Evolutionary conservation across 371 early-diverging fungal genomes (phyloP).

Genomic region (Syncephalastrum monosporum): DNA sequence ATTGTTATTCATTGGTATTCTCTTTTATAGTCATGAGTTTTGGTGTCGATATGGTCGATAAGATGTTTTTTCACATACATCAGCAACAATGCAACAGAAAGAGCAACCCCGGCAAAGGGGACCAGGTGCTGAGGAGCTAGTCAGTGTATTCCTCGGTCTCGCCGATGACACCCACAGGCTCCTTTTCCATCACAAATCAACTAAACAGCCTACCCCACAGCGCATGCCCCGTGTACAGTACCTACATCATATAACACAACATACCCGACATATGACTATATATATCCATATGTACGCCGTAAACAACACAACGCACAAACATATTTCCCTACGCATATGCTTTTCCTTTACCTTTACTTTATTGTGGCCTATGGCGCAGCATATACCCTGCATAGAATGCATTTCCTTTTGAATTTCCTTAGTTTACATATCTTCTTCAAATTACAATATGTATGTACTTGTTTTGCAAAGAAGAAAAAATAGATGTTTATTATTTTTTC

Average conservation of each 20-base stretch:
- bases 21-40: conserved; percentile 10
- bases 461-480: conserved; percentile 1
- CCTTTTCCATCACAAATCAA: not conserved
- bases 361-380: not conserved
- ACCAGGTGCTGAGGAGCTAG: too few species aligned
- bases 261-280: too few species aligned
- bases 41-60: conserved; percentile 12
- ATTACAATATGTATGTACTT: not conserved
- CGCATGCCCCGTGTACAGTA: too few species aligned
- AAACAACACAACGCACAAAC: too few species aligned
- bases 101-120: too few species aligned
- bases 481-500: conserved; percentile 8
- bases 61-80: conserved; percentile 77
- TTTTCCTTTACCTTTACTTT: not conserved
- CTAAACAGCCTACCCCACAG: not conserved
- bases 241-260: too few species aligned
- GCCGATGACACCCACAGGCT: not conserved
- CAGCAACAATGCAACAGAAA: conserved; percentile 44
- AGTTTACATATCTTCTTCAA: too few species aligned
- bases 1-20: not conserved
- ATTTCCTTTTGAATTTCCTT: not conserved
- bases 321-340: not conserved
- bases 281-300: too few species aligned
- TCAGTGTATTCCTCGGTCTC: too few species aligned
- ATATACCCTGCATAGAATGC: not conserved